Conservation (phyloP, 1,284 basidiomycete species). For the Cutaneotrichosporon spelunceum region DNA sequence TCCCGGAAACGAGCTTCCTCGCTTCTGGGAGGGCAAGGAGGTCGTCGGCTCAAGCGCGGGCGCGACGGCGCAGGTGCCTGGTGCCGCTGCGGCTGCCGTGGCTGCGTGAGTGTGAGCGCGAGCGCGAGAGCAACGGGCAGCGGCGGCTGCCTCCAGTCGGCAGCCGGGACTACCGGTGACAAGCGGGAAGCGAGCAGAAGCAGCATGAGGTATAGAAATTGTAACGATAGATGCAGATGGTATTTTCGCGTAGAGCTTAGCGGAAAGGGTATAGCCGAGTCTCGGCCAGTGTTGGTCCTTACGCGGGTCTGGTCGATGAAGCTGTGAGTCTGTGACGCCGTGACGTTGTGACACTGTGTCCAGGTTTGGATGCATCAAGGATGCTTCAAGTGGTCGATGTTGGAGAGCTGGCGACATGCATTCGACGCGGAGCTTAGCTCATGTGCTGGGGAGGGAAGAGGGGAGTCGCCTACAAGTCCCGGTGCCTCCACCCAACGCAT, state of each 20-base stretch:
- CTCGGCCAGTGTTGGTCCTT: too few relatives aligned
- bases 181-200: slow-evolving; percentile 22
- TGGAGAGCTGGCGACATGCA: too few relatives aligned
- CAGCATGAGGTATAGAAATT: slow-evolving; percentile 8
- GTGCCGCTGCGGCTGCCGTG: not conserved
- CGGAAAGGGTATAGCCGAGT: not conserved
- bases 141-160: not conserved
- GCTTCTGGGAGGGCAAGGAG: slow-evolving; percentile 51
- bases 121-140: not conserved
- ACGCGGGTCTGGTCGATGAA: too few relatives aligned
- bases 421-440: too few relatives aligned
- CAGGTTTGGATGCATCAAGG: too few relatives aligned
- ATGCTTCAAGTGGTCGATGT: too few relatives aligned
- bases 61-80: not conserved
- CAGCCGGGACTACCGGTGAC: slow-evolving; percentile 16
- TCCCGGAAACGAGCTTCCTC: slow-evolving; percentile 85
- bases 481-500: too few relatives aligned
- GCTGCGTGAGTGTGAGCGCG: not conserved
- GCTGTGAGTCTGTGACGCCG: too few relatives aligned
- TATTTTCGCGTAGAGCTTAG: not conserved
- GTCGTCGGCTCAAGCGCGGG: slow-evolving; percentile 29
- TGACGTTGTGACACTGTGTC: too few relatives aligned
- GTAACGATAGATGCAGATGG: not conserved
- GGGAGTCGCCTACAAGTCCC: too few relatives aligned
- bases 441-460: too few relatives aligned